These are phyloP conservation scores for Talinum fruticosum DNA, from an alignment of 148 eudicot genomes.

Conservation along the genomic window DNA sequence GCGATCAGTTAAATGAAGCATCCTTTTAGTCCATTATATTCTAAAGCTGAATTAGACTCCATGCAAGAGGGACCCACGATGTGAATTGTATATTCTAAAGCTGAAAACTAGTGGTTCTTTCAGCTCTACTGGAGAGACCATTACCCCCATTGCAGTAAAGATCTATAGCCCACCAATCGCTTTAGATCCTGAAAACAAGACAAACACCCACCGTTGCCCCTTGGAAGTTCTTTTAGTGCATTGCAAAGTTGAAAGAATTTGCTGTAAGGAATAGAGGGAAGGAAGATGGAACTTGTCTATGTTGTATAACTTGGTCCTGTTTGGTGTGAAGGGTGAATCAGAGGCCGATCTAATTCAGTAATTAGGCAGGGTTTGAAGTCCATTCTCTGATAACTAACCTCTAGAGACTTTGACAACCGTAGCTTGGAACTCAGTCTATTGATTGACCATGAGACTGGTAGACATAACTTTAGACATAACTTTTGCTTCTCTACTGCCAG, in stretches of 20 bases:
- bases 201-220: too few relatives aligned
- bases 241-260: too few relatives aligned
- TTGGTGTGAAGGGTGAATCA: neutral
- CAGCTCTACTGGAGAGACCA: neutral
- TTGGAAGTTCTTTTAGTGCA: too few relatives aligned
- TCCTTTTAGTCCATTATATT: neutral
- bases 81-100: too few relatives aligned
- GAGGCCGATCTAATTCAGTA: neutral
- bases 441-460: too few relatives aligned
- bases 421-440: neutral
- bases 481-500: neutral
- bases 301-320: too few relatives aligned
- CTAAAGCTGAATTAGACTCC: too few relatives aligned
- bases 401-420: neutral
- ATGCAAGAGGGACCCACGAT: too few relatives aligned
- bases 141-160: neutral
- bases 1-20: neutral
- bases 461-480: neutral
- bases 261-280: too few relatives aligned
- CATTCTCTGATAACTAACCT: neutral
- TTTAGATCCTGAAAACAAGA: neutral
- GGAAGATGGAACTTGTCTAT: too few relatives aligned
- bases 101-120: neutral
- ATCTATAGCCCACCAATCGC: neutral
- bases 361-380: neutral